Conservation (phyloP, 352 stramenopile species). For the Globisporangium nodosum region DNA sequence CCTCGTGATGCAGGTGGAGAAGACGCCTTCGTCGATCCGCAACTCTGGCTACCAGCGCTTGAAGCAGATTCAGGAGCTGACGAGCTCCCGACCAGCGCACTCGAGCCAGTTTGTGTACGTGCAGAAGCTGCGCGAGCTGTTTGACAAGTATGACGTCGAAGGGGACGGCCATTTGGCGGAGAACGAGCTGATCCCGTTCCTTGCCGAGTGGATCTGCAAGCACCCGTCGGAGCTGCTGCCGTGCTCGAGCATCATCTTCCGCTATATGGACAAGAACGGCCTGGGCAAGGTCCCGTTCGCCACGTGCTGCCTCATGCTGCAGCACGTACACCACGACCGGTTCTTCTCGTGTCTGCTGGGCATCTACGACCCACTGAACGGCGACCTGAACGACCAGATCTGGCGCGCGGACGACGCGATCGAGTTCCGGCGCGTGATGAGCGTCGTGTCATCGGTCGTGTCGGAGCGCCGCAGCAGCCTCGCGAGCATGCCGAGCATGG, state of each 20-base stretch:
- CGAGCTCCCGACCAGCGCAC: constrained; percentile 39
- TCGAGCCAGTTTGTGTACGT: constrained; percentile 81
- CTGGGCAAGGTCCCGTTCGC: constrained; percentile 75
- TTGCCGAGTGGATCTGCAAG: constrained; percentile 83
- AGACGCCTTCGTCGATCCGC: constrained; percentile 63
- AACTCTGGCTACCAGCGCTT: constrained; percentile 68
- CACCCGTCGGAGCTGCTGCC: constrained; percentile 72
- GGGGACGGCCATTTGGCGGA: constrained; percentile 60
- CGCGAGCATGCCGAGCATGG: constrained; percentile 22
- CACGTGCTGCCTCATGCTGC: constrained; percentile 83
- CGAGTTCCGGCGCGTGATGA: constrained; percentile 68
- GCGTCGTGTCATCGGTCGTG: constrained; percentile 62
- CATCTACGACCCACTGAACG: constrained; percentile 77
- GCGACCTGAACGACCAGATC: constrained; percentile 72
- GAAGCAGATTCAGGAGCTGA: constrained; percentile 80
- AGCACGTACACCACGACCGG: constrained; percentile 84
- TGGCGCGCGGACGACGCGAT: constrained; percentile 51
- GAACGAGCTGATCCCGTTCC: constrained; percentile 60
- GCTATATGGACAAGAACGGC: constrained; percentile 87
- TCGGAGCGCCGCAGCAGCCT: constrained; percentile 45
- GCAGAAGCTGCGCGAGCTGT: constrained; percentile 68
- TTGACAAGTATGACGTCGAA: constrained; percentile 75
- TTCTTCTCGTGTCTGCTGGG: constrained; percentile 84
- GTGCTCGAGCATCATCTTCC: constrained; percentile 78
- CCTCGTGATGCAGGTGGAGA: constrained; percentile 76